Evolutionary conservation across 345 rosid species (phyloP), one percentile per base, ranked within the genome.

Genomic region (Eucalyptus erythrocorys): DNA sequence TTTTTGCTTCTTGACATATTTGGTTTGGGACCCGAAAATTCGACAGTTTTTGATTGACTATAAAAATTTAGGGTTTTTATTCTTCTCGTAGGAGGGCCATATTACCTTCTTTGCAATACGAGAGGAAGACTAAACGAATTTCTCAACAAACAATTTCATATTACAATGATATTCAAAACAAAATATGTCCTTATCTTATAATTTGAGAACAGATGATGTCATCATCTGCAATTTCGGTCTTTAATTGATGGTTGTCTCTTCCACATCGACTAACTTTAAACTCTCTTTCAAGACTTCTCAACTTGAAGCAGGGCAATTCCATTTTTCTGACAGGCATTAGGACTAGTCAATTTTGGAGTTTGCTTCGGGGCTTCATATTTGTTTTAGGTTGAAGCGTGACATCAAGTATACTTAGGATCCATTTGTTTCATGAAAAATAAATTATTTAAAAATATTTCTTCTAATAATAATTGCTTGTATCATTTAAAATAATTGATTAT

Each of bases 321-420:
- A 10, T 6, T 21, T 34, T 19, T 76, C 47, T 11, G 47, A 40
- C 45, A 37, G 82, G 27, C 82, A 40, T 76, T 21, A 76, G 15
- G 82, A 76, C 27, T 21, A 76, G 82, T 76, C 47, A 37, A 2
- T 76, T 76, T 40, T 76, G 27, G 27, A 76, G 27, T 37, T 37
- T 37, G 27, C 42, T 76, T 76, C 37, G 82, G 47, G 82, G 47
- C 47, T 76, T 71, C 27, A 3, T 37, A 37, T 76, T 21, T 37
- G 30, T 21, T 37, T 37, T 76, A 21, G 47, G 1, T 40, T 76
- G 15, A 76, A 76, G 82, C 47, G 2, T 0, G 3, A 76, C 6
- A 0, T 21, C 21, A 21, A 15, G 0, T 0, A 37, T 40, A 37
- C 8, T 1, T 30, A 6, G 17, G 8, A 30, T 30, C 1, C 0